phyloP scores from a whole-genome alignment of 2,329 filamentous ascomycete species.

The Cladosporium sp. region DNA sequence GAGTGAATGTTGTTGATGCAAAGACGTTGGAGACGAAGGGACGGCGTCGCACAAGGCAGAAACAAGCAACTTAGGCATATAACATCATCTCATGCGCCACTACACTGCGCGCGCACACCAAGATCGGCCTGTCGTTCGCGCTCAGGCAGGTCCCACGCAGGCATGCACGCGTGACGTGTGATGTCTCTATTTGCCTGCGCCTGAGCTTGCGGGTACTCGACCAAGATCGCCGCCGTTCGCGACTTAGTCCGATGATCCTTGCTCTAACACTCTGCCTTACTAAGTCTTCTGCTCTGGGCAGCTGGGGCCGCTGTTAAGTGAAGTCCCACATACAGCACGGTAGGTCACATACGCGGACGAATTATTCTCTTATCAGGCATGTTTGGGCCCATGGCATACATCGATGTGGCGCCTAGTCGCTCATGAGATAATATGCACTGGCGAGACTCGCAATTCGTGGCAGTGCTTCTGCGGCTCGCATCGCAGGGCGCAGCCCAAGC shows the following conservation, averaged over 20 bases:
- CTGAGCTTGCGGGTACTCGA: neutral
- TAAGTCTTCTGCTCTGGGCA: no score
- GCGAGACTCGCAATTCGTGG: no score
- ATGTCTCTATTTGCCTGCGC: neutral
- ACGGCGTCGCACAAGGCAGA: neutral
- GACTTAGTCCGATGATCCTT: neutral
- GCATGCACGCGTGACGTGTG: conserved; percentile 5
- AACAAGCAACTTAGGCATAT: neutral
- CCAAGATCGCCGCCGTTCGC: neutral
- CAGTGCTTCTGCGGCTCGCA: neutral
- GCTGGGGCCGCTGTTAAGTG: no score
- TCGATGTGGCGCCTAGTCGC: no score
- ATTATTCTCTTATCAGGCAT: no score
- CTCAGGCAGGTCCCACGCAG: neutral
- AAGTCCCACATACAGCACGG: no score
- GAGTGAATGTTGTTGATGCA: neutral
- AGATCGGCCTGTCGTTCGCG: neutral
- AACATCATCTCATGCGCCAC: neutral
- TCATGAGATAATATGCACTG: no score
- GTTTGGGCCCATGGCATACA: no score
- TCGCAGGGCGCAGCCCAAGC: neutral
- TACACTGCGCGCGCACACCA: neutral
- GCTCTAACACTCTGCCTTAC: neutral
- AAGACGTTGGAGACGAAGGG: neutral
- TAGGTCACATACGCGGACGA: no score